Evolutionary conservation across 768 basidiomycete species (phyloP).

Genomic region (Suillus weaverae): DNA sequence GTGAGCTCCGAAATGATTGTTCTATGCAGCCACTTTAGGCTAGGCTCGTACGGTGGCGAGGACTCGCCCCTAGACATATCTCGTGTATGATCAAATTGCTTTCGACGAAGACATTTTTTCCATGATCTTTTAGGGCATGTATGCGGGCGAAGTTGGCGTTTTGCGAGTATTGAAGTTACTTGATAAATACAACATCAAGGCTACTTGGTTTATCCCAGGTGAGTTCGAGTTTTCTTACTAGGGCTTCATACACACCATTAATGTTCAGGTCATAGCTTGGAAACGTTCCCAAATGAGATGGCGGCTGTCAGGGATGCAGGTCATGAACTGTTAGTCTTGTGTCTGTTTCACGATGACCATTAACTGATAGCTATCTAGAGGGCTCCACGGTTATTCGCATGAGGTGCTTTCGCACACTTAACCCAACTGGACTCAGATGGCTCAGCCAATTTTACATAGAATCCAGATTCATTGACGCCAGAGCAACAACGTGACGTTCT

Average conservation of each 20-base stretch:
- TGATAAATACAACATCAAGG: slow-evolving; percentile 59
- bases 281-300: slow-evolving; percentile 69
- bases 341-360: neutral
- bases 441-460: slow-evolving; percentile 33
- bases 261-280: slow-evolving; percentile 56
- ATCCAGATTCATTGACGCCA: slow-evolving; percentile 54
- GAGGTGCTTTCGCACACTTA: slow-evolving; percentile 38
- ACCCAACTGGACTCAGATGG: neutral
- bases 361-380: slow-evolving; percentile 30
- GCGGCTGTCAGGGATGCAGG: slow-evolving; percentile 65
- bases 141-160: slow-evolving; percentile 68
- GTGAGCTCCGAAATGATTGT: slow-evolving; percentile 3
- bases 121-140: slow-evolving; percentile 48
- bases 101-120: neutral
- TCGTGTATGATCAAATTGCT: slow-evolving; percentile 34
- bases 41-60: slow-evolving; percentile 69
- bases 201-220: slow-evolving; percentile 77
- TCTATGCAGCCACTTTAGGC: slow-evolving; percentile 34
- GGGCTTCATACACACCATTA: slow-evolving; percentile 1
- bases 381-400: slow-evolving; percentile 67
- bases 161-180: slow-evolving; percentile 68
- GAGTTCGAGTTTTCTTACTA: slow-evolving; percentile 4
- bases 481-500: slow-evolving; percentile 70
- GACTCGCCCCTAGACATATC: slow-evolving; percentile 68
- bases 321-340: slow-evolving; percentile 54